Evolutionary conservation across 805 yeast genomes (phyloP).

Genomic region (Saccharomycopsis oosterbeekiorum): DNA sequence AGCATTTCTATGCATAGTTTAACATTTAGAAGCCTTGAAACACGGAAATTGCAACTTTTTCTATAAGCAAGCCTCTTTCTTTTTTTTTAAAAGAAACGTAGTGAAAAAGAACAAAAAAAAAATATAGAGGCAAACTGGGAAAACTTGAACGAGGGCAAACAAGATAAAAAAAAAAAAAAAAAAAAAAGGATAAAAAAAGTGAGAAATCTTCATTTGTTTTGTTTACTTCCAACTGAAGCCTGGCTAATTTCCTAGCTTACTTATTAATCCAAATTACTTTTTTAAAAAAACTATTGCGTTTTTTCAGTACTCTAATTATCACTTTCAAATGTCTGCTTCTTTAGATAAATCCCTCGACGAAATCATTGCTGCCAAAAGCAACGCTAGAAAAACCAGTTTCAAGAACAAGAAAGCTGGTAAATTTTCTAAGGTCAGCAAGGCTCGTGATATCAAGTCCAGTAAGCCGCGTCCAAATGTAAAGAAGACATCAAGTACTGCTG

Average conservation of each 20-base stretch:
- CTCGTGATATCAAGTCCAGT: slow-evolving; percentile 20
- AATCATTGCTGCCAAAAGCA: slow-evolving; percentile 61
- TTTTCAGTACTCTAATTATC: not conserved
- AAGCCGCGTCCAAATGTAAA: slow-evolving; percentile 24
- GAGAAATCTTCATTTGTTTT: no score
- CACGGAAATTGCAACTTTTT: not conserved
- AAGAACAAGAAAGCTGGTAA: slow-evolving; percentile 21
- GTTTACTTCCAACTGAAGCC: not conserved
- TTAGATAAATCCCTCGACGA: slow-evolving; percentile 94
- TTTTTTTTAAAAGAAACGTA: not conserved
- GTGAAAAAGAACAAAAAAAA: not conserved
- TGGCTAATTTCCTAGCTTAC: no score
- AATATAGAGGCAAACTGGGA: not conserved
- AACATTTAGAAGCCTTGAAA: no score
- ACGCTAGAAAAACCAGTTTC: slow-evolving; percentile 23
- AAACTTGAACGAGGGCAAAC: not conserved
- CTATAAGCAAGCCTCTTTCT: not conserved
- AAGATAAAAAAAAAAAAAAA: not conserved
- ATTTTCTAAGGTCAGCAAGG: slow-evolving; percentile 29
- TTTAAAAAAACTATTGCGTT: no score
- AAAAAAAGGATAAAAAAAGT: no score
- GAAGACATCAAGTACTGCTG: slow-evolving; percentile 23
- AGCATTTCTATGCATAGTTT: no score
- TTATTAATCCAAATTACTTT: no score
- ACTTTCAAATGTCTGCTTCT: slow-evolving; percentile 53